phyloP scores from a whole-genome alignment of 768 basidiomycete species.

The Amyloporia xantha region DNA sequence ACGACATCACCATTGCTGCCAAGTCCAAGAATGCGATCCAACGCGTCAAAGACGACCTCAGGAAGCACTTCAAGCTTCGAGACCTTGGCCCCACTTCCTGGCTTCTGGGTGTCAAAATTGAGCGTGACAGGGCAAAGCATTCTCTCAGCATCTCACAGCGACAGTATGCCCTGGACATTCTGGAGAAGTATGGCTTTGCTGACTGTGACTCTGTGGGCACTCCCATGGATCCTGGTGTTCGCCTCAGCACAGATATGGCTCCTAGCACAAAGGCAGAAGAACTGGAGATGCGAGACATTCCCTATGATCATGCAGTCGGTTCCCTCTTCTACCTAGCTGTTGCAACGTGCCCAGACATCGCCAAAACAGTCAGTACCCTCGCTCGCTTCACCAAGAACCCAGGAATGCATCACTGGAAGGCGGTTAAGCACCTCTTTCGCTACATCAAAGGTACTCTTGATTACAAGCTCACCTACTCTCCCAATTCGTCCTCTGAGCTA shows the following conservation, averaged over 20 bases:
- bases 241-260: conserved; percentile 7
- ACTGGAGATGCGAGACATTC: conserved; percentile 8
- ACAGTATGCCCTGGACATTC: no score
- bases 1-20: conserved; percentile 27
- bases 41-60: not conserved
- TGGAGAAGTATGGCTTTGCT: no score
- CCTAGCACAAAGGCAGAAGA: not conserved
- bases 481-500: conserved; percentile 2
- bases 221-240: conserved; percentile 10
- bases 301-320: conserved; percentile 18
- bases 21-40: conserved; percentile 14
- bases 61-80: not conserved
- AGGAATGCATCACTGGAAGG: conserved; percentile 29
- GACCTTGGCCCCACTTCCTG: not conserved
- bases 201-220: no score
- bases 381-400: conserved; percentile 21
- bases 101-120: conserved; percentile 9
- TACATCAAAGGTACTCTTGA: conserved; percentile 32
- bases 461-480: conserved; percentile 18
- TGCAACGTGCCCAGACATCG: conserved; percentile 29
- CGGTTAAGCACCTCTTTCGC: conserved; percentile 28
- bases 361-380: conserved; percentile 21
- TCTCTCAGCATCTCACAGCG: conserved; percentile 13
- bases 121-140: conserved; percentile 4
- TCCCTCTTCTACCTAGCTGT: conserved; percentile 24